Evolutionary conservation across 2,329 filamentous ascomycete genomes (phyloP).

Genomic region (Anthostomella pinea): DNA sequence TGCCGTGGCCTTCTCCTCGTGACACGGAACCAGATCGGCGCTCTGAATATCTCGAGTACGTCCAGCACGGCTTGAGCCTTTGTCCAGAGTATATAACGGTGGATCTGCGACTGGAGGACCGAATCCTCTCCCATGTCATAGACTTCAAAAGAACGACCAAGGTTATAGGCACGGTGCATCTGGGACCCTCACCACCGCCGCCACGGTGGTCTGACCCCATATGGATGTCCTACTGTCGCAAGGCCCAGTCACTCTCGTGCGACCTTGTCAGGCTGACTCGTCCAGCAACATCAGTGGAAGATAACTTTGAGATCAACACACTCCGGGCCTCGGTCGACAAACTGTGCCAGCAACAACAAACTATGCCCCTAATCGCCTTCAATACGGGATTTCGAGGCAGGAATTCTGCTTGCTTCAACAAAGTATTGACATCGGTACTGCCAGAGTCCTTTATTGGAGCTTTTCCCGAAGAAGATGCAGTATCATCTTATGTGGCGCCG

Average conservation of each 20-base stretch:
- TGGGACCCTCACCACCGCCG: slow-evolving; percentile 36
- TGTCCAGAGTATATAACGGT: slow-evolving; percentile 62
- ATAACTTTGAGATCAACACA: slow-evolving; percentile 59
- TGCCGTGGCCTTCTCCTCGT: slow-evolving; percentile 35
- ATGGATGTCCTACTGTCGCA: slow-evolving; percentile 57
- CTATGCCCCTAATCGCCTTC: slow-evolving; percentile 60
- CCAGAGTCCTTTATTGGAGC: slow-evolving; percentile 36
- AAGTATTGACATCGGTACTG: slow-evolving; percentile 59
- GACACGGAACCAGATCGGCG: slow-evolving; percentile 23
- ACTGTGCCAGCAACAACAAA: slow-evolving; percentile 38
- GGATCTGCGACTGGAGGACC: slow-evolving; percentile 56
- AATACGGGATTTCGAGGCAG: slow-evolving; percentile 63
- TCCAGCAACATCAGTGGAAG: slow-evolving; percentile 53
- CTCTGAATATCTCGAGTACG: slow-evolving; percentile 50
- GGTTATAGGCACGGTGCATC: slow-evolving; percentile 57
- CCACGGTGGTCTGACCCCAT: slow-evolving; percentile 56
- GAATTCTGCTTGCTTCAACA: slow-evolving; percentile 65
- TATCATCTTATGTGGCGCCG: slow-evolving; percentile 30
- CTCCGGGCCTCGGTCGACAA: slow-evolving; percentile 50
- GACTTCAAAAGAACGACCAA: slow-evolving; percentile 53
- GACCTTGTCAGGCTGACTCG: slow-evolving; percentile 61
- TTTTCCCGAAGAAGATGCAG: slow-evolving; percentile 15
- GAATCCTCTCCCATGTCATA: slow-evolving; percentile 48
- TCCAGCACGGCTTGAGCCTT: slow-evolving; percentile 59
- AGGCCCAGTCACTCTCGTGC: slow-evolving; percentile 56